A percentile compares a stretch with the other conserved stretches of the same genome.
phyloP scores from a whole-genome alignment of 2,329 filamentous ascomycete species.

The Zymoseptoria passerinii region DNA sequence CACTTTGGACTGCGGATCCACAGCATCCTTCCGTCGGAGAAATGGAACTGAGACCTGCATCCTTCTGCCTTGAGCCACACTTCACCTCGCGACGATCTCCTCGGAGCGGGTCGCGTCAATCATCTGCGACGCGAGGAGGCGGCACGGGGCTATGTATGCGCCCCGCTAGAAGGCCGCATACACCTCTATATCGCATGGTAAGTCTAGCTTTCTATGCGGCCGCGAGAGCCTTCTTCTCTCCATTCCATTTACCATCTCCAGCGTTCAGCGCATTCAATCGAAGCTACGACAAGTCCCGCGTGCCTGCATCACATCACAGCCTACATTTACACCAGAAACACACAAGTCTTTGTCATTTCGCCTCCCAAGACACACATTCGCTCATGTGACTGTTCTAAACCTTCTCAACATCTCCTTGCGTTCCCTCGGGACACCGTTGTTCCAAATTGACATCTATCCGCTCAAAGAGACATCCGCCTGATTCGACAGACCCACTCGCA shows the following conservation, averaged over 20 bases:
- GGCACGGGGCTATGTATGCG: background rate
- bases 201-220: background rate
- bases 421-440: slow-evolving; percentile 2
- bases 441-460: background rate
- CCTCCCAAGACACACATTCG: slow-evolving; percentile 13
- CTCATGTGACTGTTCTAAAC: slow-evolving; percentile 11
- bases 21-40: background rate
- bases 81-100: background rate
- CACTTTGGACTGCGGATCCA: background rate
- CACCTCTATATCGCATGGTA: background rate
- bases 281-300: background rate
- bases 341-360: slow-evolving; percentile 2
- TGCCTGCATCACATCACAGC: slow-evolving; percentile 8
- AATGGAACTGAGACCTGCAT: background rate
- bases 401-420: slow-evolving; percentile 4
- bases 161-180: background rate
- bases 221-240: background rate
- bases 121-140: background rate
- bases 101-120: background rate
- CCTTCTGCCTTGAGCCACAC: background rate
- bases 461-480: background rate
- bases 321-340: slow-evolving; percentile 2
- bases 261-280: background rate
- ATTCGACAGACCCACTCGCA: background rate
- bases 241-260: background rate